These are phyloP conservation scores for Magnaporthales sp. DNA, from an alignment of 2,329 filamentous ascomycete genomes.

Conservation along the genomic window DNA sequence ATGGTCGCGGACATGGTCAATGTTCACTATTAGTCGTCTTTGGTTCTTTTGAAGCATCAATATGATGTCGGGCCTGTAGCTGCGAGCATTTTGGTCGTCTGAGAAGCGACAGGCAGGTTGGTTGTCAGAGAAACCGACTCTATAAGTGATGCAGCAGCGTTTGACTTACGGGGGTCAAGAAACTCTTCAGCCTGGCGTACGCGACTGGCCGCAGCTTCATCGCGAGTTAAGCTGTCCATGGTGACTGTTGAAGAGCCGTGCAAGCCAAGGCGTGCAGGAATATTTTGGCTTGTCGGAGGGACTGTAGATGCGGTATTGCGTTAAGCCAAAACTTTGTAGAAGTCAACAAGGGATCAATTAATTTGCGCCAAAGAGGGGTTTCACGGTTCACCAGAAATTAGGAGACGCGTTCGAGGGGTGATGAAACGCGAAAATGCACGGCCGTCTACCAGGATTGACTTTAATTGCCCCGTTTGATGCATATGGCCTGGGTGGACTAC, in stretches of 20 bases:
- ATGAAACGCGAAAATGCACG: neutral
- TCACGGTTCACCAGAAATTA: neutral
- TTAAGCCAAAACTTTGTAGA: neutral
- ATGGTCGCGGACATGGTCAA: constrained; percentile 88
- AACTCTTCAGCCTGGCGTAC: constrained; percentile 87
- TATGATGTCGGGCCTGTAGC: constrained; percentile 86
- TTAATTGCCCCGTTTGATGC: constrained; percentile 1
- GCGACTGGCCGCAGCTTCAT: constrained; percentile 77
- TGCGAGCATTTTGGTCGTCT: constrained; percentile 50
- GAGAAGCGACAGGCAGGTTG: constrained; percentile 6
- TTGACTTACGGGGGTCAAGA: constrained; percentile 69
- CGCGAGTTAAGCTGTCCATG: constrained; percentile 69
- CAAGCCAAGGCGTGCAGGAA: neutral
- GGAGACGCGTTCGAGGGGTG: neutral
- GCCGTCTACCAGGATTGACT: neutral
- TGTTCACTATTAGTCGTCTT: constrained; percentile 59
- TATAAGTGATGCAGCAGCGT: neutral
- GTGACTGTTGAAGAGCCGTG: constrained; percentile 10
- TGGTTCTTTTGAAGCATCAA: constrained; percentile 62
- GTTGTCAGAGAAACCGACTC: neutral
- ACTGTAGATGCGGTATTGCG: neutral
- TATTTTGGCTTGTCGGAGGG: neutral
- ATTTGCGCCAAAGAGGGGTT: neutral
- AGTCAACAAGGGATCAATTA: neutral
- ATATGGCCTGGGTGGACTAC: neutral